A percentile compares a stretch with the other conserved stretches of the same genome.
phyloP scores from a whole-genome alignment of 2,329 filamentous ascomycete genomes.

The Dactylellina drechsleri region DNA sequence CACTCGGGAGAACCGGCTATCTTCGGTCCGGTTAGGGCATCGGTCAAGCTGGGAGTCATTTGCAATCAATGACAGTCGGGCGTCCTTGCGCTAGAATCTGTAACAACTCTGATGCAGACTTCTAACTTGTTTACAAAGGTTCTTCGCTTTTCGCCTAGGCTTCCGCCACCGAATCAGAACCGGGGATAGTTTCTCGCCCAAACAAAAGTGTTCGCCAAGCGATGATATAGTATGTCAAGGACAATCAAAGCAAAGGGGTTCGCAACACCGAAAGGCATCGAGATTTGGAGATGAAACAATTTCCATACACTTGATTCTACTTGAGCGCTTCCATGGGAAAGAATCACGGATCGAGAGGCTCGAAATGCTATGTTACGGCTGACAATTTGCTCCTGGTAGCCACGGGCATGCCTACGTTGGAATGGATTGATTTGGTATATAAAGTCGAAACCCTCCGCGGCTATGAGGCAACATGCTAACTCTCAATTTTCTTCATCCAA shows the following conservation, averaged over 20 bases:
- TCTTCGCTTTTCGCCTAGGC: slow-evolving; percentile 16
- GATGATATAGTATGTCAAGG: slow-evolving; percentile 12
- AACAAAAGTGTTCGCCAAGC: background rate
- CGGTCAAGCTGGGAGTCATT: too few species aligned
- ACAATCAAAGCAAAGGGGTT: slow-evolving; percentile 26
- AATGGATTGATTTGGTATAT: slow-evolving; percentile 40
- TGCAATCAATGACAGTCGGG: background rate
- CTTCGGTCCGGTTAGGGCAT: background rate
- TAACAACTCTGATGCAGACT: slow-evolving; percentile 49
- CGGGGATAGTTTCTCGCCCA: too few species aligned
- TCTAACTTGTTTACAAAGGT: slow-evolving; percentile 31
- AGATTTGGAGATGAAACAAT: slow-evolving; percentile 36
- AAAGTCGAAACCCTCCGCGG: slow-evolving; percentile 51
- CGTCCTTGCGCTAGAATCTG: slow-evolving; percentile 34
- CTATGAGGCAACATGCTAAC: slow-evolving; percentile 9
- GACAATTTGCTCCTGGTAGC: slow-evolving; percentile 19
- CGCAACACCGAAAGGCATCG: slow-evolving; percentile 6
- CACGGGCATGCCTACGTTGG: slow-evolving; percentile 19
- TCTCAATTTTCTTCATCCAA: slow-evolving; percentile 11
- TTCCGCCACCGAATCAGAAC: too few species aligned
- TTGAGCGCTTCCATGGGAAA: slow-evolving; percentile 15
- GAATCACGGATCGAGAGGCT: background rate
- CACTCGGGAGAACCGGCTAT: too few species aligned
- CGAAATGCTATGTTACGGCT: slow-evolving; percentile 21
- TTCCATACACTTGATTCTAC: slow-evolving; percentile 50